Conservation (phyloP, 2,329 filamentous ascomycete species). For the Trichoderma guizhouense region DNA sequence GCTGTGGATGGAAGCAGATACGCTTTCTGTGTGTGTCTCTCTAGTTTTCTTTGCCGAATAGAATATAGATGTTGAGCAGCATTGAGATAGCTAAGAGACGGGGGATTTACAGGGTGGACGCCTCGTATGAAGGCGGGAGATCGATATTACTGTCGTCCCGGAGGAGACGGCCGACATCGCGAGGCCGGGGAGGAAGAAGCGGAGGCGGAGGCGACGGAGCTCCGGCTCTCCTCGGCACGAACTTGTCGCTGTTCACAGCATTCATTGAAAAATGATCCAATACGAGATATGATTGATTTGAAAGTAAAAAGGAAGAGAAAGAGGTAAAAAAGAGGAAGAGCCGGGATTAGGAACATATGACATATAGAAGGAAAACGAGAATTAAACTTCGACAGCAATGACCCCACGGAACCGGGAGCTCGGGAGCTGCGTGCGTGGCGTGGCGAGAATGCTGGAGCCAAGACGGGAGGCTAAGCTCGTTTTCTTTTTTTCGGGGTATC, state of each 20-base stretch:
- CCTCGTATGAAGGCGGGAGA: slow-evolving; percentile 14
- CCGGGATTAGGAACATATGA: not conserved
- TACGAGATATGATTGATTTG: not conserved
- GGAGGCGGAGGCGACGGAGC: not conserved
- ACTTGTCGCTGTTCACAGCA: not conserved
- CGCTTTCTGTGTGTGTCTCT: not conserved
- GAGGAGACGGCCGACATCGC: not conserved
- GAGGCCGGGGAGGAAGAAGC: not conserved
- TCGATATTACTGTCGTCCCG: not conserved
- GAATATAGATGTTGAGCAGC: not conserved
- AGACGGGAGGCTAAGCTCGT: not conserved
- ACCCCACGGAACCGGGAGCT: not conserved
- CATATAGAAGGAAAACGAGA: not conserved
- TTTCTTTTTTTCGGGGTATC: not conserved
- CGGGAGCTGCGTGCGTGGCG: not conserved
- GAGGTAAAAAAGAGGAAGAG: too few species aligned
- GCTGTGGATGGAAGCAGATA: not conserved
- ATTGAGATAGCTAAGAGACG: not conserved
- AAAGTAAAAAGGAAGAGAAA: not conserved
- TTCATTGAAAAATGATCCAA: not conserved
- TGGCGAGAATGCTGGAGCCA: not conserved
- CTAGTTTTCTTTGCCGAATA: not conserved
- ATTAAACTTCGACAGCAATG: not conserved
- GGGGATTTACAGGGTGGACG: slow-evolving; percentile 1
- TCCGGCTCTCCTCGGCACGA: not conserved